Evolutionary conservation across 2,329 filamentous ascomycete species (phyloP).

Genomic region (Fusarium virguliforme): DNA sequence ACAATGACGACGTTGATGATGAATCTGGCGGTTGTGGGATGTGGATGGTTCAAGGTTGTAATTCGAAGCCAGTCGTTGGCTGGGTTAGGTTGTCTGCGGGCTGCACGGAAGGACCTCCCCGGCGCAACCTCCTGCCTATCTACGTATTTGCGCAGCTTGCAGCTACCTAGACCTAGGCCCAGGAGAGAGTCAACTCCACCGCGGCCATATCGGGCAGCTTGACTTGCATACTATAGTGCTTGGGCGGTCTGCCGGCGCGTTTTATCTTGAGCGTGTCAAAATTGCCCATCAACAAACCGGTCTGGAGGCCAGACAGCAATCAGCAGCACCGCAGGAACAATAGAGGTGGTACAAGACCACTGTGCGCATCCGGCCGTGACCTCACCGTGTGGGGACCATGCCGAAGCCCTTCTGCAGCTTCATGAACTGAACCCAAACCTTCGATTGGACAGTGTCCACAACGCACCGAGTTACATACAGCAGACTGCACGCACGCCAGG

Average conservation of each 20-base stretch:
- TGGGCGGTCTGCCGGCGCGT: neutral
- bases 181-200: conserved; percentile 13
- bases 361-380: neutral
- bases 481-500: conserved; percentile 4
- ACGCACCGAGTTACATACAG: conserved; percentile 10
- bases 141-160: conserved; percentile 9
- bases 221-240: conserved; percentile 4
- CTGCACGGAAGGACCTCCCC: conserved; percentile 34
- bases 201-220: neutral
- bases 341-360: neutral
- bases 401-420: conserved; percentile 23
- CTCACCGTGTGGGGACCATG: conserved; percentile 24
- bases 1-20: conserved; percentile 11
- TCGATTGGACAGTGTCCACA: conserved; percentile 27
- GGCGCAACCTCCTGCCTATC: conserved; percentile 19
- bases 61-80: conserved; percentile 14
- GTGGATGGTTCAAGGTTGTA: conserved; percentile 22
- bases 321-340: neutral
- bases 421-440: conserved; percentile 13
- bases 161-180: conserved; percentile 12
- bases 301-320: neutral
- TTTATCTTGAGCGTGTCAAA: conserved; percentile 2
- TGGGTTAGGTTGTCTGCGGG: conserved; percentile 16
- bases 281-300: neutral
- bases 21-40: conserved; percentile 3